Percentiles rank a stretch among this genome's conserved stretches.
These are phyloP conservation scores for Aspergillus hancockii DNA, from an alignment of 495 filamentous ascomycete species.

Conservation along the genomic window DNA sequence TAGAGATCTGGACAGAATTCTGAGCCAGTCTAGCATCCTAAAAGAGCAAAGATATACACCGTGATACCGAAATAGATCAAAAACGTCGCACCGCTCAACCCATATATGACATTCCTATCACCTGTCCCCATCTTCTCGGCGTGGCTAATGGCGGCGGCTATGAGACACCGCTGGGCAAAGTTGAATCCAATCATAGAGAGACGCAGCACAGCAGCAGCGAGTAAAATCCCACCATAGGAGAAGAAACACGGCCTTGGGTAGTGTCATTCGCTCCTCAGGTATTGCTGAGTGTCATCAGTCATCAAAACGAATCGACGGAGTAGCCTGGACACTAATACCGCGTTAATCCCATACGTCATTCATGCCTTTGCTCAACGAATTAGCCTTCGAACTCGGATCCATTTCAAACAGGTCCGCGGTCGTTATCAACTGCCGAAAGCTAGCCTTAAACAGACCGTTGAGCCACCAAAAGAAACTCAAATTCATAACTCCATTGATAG, in stretches of 20 bases:
- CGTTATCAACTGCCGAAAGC: constrained; percentile 43
- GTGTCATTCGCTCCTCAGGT: neutral
- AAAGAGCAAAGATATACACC: no score
- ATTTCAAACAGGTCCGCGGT: constrained; percentile 42
- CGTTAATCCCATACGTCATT: constrained; percentile 37
- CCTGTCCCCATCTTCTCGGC: neutral
- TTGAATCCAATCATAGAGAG: constrained; percentile 53
- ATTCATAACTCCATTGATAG: constrained; percentile 49
- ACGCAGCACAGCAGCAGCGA: constrained; percentile 49
- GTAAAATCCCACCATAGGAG: constrained; percentile 32
- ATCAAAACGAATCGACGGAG: neutral
- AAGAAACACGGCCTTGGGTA: neutral
- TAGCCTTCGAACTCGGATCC: constrained; percentile 36
- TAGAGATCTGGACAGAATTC: constrained; percentile 9
- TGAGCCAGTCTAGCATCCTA: no score
- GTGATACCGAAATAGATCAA: no score
- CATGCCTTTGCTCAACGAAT: constrained; percentile 34
- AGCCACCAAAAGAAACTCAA: constrained; percentile 57
- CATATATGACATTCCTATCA: neutral
- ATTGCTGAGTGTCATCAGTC: neutral
- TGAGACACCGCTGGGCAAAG: constrained; percentile 62
- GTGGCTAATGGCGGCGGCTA: constrained; percentile 20
- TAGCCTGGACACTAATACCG: constrained; percentile 1
- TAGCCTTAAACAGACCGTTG: constrained; percentile 48
- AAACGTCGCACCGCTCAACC: neutral